These are phyloP conservation scores for Lactarius psammicola DNA, from an alignment of 768 basidiomycete genomes.

Conservation along the genomic window DNA sequence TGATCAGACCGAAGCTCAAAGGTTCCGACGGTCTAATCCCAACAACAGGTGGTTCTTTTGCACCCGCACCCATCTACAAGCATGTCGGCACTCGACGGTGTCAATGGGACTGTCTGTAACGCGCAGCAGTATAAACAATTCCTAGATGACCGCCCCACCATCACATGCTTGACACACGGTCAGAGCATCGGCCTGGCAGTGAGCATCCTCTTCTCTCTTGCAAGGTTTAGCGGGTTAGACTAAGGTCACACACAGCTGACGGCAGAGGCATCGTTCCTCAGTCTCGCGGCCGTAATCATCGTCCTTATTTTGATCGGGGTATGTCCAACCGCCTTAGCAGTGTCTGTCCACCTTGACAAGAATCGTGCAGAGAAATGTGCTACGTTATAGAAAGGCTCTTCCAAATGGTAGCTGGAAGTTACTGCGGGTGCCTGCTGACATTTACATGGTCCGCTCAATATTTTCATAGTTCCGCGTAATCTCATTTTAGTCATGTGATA, in stretches of 20 bases:
- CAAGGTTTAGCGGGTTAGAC: not conserved
- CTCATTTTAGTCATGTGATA: slow-evolving; percentile 28
- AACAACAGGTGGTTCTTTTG: not conserved
- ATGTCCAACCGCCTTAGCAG: not conserved
- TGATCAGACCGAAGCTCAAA: not conserved
- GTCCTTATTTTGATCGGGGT: slow-evolving; percentile 19
- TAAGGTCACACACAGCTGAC: slow-evolving; percentile 33
- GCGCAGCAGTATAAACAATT: not conserved
- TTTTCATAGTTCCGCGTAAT: not conserved
- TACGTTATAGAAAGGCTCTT: slow-evolving; percentile 7
- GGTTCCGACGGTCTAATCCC: not conserved
- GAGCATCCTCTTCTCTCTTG: slow-evolving; percentile 1
- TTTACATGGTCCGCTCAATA: slow-evolving; percentile 40
- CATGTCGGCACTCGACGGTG: slow-evolving; percentile 3
- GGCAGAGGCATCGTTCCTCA: slow-evolving; percentile 35
- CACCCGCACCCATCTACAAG: not conserved
- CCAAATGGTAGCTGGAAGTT: slow-evolving; percentile 27
- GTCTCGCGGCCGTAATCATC: not conserved
- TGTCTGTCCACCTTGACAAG: not conserved
- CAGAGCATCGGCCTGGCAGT: slow-evolving; percentile 42
- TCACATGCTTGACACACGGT: slow-evolving; percentile 36
- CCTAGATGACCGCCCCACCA: not conserved
- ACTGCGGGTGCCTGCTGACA: slow-evolving; percentile 40
- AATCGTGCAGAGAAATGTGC: slow-evolving; percentile 18
- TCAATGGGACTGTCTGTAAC: slow-evolving; percentile 21